Conservation (phyloP, 192 early-diverging fungal species). For the Podila clonocystis region DNA sequence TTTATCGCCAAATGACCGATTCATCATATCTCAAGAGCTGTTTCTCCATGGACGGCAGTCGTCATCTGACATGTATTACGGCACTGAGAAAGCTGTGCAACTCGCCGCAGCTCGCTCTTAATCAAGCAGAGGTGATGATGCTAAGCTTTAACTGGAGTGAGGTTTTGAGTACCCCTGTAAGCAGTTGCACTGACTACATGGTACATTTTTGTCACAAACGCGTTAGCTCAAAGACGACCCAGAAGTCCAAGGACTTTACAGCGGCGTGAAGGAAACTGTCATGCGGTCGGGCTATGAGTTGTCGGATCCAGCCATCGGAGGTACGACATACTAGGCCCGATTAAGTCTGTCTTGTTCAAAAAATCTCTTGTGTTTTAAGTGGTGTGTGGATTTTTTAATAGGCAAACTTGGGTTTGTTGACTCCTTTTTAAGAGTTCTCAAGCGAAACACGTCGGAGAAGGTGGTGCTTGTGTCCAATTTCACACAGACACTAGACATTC, state of each 20-base stretch:
- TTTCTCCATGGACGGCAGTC: slow-evolving; percentile 42
- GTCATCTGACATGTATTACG: slow-evolving; percentile 58
- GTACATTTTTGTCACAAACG: neutral
- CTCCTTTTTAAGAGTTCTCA: slow-evolving; percentile 17
- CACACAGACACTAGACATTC: slow-evolving; percentile 68
- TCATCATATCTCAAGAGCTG: slow-evolving; percentile 28
- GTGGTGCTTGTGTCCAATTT: slow-evolving; percentile 78
- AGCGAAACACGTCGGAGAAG: slow-evolving; percentile 53
- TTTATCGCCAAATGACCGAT: slow-evolving; percentile 45
- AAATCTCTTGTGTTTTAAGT: no score
- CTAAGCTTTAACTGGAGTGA: neutral
- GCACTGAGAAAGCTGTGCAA: slow-evolving; percentile 57
- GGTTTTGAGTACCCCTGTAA: neutral
- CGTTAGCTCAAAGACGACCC: slow-evolving; percentile 14
- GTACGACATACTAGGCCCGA: neutral
- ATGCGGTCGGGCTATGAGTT: neutral
- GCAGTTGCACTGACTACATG: neutral
- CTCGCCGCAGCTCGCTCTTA: slow-evolving; percentile 28
- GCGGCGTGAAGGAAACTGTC: slow-evolving; percentile 10
- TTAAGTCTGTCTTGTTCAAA: neutral
- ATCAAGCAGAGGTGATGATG: slow-evolving; percentile 25
- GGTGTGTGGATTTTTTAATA: neutral
- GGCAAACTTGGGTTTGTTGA: slow-evolving; percentile 38
- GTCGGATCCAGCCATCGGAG: slow-evolving; percentile 7
- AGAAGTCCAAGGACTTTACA: slow-evolving; percentile 16